Evolutionary conservation across 768 basidiomycete genomes (phyloP).

Genomic region (Albatrellus ellisii): DNA sequence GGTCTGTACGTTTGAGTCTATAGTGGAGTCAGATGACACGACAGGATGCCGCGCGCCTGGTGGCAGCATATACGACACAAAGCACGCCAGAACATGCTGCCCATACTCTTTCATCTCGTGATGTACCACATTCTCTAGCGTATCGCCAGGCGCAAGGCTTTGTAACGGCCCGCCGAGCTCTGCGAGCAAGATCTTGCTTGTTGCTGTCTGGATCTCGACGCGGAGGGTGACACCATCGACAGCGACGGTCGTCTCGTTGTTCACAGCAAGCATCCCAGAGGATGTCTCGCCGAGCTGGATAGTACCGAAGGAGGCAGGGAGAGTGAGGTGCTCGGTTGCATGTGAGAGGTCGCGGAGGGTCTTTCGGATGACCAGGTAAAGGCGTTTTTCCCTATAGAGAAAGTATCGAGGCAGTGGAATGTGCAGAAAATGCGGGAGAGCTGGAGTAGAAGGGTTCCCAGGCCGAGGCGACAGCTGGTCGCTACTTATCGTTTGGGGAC

Average conservation of each 20-base stretch:
- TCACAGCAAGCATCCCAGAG: slow-evolving; percentile 66
- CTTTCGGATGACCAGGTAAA: slow-evolving; percentile 61
- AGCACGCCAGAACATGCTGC: slow-evolving; percentile 79
- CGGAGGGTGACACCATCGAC: slow-evolving; percentile 53
- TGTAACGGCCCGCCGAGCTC: slow-evolving; percentile 47
- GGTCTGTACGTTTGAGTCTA: slow-evolving; percentile 46
- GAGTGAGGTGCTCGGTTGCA: slow-evolving; percentile 63
- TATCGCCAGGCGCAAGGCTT: slow-evolving; percentile 39
- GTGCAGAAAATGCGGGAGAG: slow-evolving; percentile 68
- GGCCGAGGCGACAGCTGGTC: slow-evolving; percentile 58
- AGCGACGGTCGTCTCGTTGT: slow-evolving; percentile 57
- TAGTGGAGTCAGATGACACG: slow-evolving; percentile 26
- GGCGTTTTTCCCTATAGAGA: slow-evolving; percentile 66
- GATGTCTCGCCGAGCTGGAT: slow-evolving; percentile 89
- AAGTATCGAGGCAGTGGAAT: slow-evolving; percentile 63
- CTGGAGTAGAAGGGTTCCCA: slow-evolving; percentile 87
- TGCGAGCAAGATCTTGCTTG: slow-evolving; percentile 44
- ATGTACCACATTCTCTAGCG: slow-evolving; percentile 53
- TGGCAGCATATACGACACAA: slow-evolving; percentile 70
- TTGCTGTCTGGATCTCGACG: slow-evolving; percentile 80
- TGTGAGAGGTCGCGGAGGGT: slow-evolving; percentile 74
- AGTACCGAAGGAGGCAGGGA: slow-evolving; percentile 74
- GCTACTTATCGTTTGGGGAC: slow-evolving; percentile 33
- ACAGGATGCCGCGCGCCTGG: slow-evolving; percentile 38
- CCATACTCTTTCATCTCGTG: slow-evolving; percentile 94